Evolutionary conservation across 495 filamentous ascomycete genomes (phyloP).

Genomic region (Sordaria brevicollis): DNA sequence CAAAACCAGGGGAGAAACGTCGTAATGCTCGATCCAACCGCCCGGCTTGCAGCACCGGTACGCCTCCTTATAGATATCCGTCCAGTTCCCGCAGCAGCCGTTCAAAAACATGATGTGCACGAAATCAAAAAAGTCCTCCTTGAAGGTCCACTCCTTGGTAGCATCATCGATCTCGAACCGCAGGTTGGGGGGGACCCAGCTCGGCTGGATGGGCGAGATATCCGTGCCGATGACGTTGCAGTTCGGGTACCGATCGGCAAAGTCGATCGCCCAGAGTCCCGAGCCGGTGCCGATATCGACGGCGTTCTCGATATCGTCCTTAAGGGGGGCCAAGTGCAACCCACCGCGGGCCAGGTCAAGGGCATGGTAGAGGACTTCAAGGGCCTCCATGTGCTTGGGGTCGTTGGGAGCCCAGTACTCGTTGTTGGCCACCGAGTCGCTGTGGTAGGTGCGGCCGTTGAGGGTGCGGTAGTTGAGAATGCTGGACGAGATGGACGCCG

Average conservation of each 20-base stretch:
- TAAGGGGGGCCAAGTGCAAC: slow-evolving; percentile 27
- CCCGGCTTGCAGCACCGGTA: slow-evolving; percentile 17
- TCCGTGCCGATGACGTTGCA: slow-evolving; percentile 43
- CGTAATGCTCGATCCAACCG: slow-evolving; percentile 36
- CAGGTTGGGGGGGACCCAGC: slow-evolving; percentile 35
- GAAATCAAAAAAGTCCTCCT: slow-evolving; percentile 43
- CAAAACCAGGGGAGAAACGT: slow-evolving; percentile 28
- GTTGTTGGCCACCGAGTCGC: slow-evolving; percentile 15
- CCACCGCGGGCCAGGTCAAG: slow-evolving; percentile 25
- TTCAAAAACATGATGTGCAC: slow-evolving; percentile 43
- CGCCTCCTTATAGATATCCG: slow-evolving; percentile 26
- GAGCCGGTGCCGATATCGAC: slow-evolving; percentile 30
- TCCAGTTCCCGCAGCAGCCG: slow-evolving; percentile 43
- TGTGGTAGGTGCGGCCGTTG: slow-evolving; percentile 32
- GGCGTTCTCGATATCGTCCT: slow-evolving; percentile 15
- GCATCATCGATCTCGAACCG: slow-evolving; percentile 42
- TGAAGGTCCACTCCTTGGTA: slow-evolving; percentile 34
- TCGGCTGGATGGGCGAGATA: slow-evolving; percentile 34
- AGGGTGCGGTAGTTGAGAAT: slow-evolving; percentile 34
- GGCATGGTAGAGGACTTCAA: slow-evolving; percentile 28
- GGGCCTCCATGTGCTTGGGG: slow-evolving; percentile 22
- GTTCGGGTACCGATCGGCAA: slow-evolving; percentile 44
- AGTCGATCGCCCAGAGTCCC: slow-evolving; percentile 40
- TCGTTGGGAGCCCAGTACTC: slow-evolving; percentile 27
- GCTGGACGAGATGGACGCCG: slow-evolving; percentile 33